phyloP scores from a whole-genome alignment of 495 filamentous ascomycete species.

The Hypoxylon fragiforme region DNA sequence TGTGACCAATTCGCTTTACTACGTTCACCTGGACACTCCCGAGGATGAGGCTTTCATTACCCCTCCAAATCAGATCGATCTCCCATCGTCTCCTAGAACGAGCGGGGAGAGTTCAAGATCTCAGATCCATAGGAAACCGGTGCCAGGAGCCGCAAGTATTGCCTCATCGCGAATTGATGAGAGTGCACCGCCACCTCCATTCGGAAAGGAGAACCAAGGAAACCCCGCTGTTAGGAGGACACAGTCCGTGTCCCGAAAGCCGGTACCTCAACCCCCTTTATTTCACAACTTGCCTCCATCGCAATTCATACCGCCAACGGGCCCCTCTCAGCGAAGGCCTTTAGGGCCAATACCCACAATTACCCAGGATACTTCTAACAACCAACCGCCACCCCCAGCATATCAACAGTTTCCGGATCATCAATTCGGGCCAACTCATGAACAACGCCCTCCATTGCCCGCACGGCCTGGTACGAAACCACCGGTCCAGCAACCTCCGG shows the following conservation, averaged over 20 bases:
- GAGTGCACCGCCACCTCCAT: constrained; percentile 8
- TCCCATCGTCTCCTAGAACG: constrained; percentile 49
- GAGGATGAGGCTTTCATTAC: constrained; percentile 57
- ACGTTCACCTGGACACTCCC: constrained; percentile 75
- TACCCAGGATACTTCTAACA: constrained; percentile 6
- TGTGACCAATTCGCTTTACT: constrained; percentile 86
- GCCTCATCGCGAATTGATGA: constrained; percentile 21
- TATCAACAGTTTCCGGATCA: constrained; percentile 16
- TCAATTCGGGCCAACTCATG: constrained; percentile 8
- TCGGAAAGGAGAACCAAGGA: constrained; percentile 34
- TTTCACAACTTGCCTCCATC: constrained; percentile 4
- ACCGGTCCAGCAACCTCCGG: not conserved
- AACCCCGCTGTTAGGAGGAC: constrained; percentile 1
- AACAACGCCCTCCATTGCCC: constrained; percentile 19
- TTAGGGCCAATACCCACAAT: constrained; percentile 23
- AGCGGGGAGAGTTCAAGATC: constrained; percentile 50
- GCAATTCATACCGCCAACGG: constrained; percentile 9
- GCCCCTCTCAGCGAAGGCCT: constrained; percentile 23
- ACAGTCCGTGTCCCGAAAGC: constrained; percentile 14
- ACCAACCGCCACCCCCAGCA: constrained; percentile 15
- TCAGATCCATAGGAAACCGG: constrained; percentile 49
- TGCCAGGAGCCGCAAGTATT: constrained; percentile 37
- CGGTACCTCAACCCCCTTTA: constrained; percentile 3
- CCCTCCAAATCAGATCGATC: constrained; percentile 46
- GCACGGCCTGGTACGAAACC: constrained; percentile 10